Evolutionary conservation across 2,329 filamentous ascomycete genomes (phyloP).

Genomic region (Xylaria sp.): DNA sequence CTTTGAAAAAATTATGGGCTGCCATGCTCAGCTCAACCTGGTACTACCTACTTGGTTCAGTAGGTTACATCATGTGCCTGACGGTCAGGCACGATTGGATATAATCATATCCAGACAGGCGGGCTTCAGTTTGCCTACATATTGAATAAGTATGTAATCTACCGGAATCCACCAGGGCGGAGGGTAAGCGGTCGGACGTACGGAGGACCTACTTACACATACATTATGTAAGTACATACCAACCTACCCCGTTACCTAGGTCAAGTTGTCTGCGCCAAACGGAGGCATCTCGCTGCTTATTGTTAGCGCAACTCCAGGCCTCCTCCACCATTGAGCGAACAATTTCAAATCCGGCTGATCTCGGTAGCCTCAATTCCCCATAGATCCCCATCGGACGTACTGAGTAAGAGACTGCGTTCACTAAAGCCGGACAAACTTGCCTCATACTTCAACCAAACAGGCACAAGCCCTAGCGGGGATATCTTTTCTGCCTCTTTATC

Average conservation of each 20-base stretch:
- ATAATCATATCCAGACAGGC: constrained; percentile 4
- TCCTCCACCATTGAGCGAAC: constrained; percentile 9
- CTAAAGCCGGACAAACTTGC: constrained; percentile 13
- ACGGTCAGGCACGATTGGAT: neutral
- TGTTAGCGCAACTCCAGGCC: neutral
- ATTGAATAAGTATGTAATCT: neutral
- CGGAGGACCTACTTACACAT: neutral
- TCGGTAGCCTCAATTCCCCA: constrained; percentile 19
- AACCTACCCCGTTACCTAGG: neutral
- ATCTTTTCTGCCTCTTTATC: neutral
- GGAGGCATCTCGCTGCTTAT: neutral
- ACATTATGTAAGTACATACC: too few relatives aligned
- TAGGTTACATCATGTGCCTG: neutral
- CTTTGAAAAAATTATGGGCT: neutral
- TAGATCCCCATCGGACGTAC: neutral
- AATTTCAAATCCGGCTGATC: constrained; percentile 12
- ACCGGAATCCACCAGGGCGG: neutral
- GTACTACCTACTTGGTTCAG: neutral
- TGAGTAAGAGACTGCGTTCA: constrained; percentile 7
- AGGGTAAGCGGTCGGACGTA: neutral
- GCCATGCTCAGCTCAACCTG: neutral
- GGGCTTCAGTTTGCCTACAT: constrained; percentile 19
- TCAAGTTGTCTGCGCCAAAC: neutral
- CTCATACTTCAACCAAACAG: constrained; percentile 21
- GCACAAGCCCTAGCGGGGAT: neutral